Evolutionary conservation across 1,139 yeast species (phyloP).

Genomic region (Candida pseudoviswanathii): DNA sequence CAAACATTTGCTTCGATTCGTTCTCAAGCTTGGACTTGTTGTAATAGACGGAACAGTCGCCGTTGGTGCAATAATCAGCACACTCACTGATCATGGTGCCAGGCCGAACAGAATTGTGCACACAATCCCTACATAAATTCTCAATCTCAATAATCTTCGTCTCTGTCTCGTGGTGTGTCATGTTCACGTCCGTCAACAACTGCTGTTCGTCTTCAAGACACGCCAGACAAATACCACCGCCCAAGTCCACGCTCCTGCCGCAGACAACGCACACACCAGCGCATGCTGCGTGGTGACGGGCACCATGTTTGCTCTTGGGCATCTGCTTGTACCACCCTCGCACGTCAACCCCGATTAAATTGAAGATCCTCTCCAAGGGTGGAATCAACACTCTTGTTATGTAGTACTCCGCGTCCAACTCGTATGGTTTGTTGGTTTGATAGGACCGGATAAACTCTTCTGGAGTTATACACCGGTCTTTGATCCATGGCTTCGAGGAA

Average conservation of each 20-base stretch:
- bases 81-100: constrained; percentile 18
- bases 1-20: constrained; percentile 11
- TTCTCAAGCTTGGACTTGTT: constrained; percentile 16
- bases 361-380: constrained; percentile 83
- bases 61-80: constrained; percentile 29
- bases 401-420: constrained; percentile 80
- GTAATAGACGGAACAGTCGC: constrained; percentile 29
- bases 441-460: constrained; percentile 58
- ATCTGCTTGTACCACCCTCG: constrained; percentile 76
- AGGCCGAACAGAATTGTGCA: constrained; percentile 19
- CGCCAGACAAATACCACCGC: constrained; percentile 21
- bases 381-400: constrained; percentile 83
- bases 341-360: constrained; percentile 79
- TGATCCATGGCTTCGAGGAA: constrained; percentile 60
- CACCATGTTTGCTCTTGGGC: constrained; percentile 36
- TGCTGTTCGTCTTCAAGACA: constrained; percentile 25
- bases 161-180: constrained; percentile 20
- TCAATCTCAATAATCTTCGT: constrained; percentile 17
- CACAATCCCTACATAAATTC: constrained; percentile 30
- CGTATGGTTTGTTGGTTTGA: constrained; percentile 33
- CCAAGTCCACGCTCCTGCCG: constrained; percentile 19
- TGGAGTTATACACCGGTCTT: constrained; percentile 82
- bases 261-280: constrained; percentile 29
- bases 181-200: constrained; percentile 21
- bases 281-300: constrained; percentile 3